Base-by-base conservation (phyloP, 768 basidiomycete genomes). In the Mrakia gelida region DNA sequence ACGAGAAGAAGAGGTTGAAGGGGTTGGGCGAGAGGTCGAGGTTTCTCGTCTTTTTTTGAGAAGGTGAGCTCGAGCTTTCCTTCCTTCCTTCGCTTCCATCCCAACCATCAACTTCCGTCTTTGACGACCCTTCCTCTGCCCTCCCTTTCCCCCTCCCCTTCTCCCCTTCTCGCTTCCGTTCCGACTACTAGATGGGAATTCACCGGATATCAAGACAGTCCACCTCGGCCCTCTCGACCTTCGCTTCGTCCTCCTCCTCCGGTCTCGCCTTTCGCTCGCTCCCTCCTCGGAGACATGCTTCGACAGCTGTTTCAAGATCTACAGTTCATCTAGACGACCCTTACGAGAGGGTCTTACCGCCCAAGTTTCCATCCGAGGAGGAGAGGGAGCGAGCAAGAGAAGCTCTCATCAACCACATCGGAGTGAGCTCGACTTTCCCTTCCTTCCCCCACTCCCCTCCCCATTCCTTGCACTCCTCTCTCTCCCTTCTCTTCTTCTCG, bases 181-280 rank as follows among this genome's bases (percentile, higher is more conserved):
- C 65, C 11, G 18, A 18, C 65, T 38, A 3, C 41, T 70, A 41
- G 38, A 70, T 70, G 67, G 67, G 67, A 21, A 70, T 70, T 8
- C 67, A 70, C 26, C 41, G 67, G 1, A 70, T 70, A 18, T 70
- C 67, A n/a, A 34, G 67, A 26, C 67, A 70, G 38, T 70, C 67
- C 34, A 70, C 67, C 38, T 70, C 67, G 8, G 41, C 67, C 13
- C 21, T 70, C 67, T 2, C 15, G 11, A 32, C n/a, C 32, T n/a
- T 70, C 41, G 34, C 41, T 30, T 70, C 65, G 34, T 38, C 67
- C 21, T n/a, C 38, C 18, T 43, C 38, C 67, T 41, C 34, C 15
- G 16, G 41, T 26, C 32, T 26, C 67, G 26, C 67, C 41, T 10
- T 23, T 23, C 67, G n/a, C 7, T 59, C 59, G 2, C 59, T n/a